Base-by-base conservation (phyloP, 805 yeast genomes). In the Cyberlindnera japonica region DNA sequence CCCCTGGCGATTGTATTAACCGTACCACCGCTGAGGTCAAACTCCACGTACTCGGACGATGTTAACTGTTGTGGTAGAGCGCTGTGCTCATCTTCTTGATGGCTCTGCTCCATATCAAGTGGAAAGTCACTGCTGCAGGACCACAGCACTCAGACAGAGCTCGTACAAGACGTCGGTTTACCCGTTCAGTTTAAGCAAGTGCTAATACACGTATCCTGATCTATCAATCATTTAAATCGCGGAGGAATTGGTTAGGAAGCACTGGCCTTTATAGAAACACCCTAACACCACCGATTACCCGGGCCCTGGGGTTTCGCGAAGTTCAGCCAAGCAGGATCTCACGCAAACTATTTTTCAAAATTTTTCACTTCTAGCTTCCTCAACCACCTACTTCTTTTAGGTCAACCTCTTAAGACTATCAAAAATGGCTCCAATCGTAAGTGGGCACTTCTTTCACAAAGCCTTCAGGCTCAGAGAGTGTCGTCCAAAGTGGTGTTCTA, bases 351-450 rank as follows among this genome's bases (percentile, higher is more conserved):
- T 10, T n/a, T 12, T 13, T 18, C 20, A 15, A 38, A 38, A 43
- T 33, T 40, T 44, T 44, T 44, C 41, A 36, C 39, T 34, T n/a
- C 32, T 19, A n/a, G 5, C n/a, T 15, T 30, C 33, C 22, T 30
- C 22, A n/a, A 17, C 33, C 33, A 30, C n/a, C 9, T 15, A 25
- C 26, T 21, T 22, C 17, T 22, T 15, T 30, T 15, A 19, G 14
- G 10, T 27, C 21, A 12, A 28, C 33, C 6, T n/a, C n/a, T n/a
- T n/a, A n/a, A n/a, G n/a, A n/a, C n/a, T n/a, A 38, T 24, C 25
- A 18, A 69, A 59, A 76, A 83, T 85, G 95, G 95, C 95, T 81
- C 95, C 95, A 82, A 83, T 81, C 72, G 93, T 84, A 83, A 72
- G 93, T 83, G 66, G 9, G 15, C 13, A 12, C 12, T 11, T 17